A percentile compares a stretch with the other conserved stretches of the same genome.
Conservation (phyloP, 1,284 basidiomycete genomes). For the Athelia psychrophila region DNA sequence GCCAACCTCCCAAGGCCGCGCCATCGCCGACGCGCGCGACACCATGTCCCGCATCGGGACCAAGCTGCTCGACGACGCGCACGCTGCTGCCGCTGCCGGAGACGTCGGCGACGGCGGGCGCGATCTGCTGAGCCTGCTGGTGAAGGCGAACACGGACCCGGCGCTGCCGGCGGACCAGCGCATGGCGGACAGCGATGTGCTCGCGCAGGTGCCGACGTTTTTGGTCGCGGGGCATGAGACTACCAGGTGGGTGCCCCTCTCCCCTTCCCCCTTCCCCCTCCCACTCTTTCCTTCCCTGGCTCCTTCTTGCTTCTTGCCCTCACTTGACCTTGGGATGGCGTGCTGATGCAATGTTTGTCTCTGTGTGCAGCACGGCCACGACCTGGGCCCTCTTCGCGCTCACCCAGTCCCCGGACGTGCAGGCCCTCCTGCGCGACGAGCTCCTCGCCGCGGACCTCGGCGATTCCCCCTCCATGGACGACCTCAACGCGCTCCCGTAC, state of each 20-base stretch:
- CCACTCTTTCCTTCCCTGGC: background rate
- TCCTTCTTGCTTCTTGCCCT: conserved; percentile 40
- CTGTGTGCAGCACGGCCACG: conserved; percentile 29
- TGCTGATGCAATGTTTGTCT: conserved; percentile 31
- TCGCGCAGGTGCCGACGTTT: conserved; percentile 33
- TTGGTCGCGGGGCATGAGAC: conserved; percentile 39
- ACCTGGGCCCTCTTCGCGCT: conserved; percentile 46
- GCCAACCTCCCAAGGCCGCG: conserved; percentile 12
- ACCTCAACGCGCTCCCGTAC: conserved; percentile 57
- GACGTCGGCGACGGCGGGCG: conserved; percentile 20
- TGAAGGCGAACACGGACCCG: conserved; percentile 62
- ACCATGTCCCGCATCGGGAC: conserved; percentile 35
- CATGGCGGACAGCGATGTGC: conserved; percentile 71
- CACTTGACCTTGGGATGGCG: too few species aligned
- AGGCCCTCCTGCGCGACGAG: conserved; percentile 42
- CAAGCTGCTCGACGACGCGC: conserved; percentile 43
- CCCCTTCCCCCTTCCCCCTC: conserved; percentile 44
- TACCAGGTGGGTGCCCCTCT: conserved; percentile 4
- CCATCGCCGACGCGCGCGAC: conserved; percentile 10
- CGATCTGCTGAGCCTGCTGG: conserved; percentile 53
- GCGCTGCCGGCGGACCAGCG: conserved; percentile 53
- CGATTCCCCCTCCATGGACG: conserved; percentile 59
- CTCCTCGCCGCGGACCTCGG: conserved; percentile 69
- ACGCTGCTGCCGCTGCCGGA: conserved; percentile 26
- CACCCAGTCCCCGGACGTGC: conserved; percentile 32